Evolutionary conservation across 192 early-diverging fungal genomes (phyloP).

Genomic region (Dimargaris verticillata): DNA sequence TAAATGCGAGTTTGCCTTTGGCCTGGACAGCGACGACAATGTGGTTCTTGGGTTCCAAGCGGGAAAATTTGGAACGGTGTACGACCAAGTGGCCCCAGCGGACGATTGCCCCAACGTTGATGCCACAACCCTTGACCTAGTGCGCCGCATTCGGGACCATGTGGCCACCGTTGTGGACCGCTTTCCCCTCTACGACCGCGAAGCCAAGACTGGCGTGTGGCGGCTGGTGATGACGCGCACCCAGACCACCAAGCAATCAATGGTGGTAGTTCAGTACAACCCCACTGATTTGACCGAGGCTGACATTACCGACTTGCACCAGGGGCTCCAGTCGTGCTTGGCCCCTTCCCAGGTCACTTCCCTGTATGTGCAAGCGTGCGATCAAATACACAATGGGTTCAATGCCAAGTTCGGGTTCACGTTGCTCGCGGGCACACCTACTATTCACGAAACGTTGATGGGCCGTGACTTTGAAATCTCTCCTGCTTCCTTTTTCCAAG

Average conservation of each 20-base stretch:
- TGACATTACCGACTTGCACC: slow-evolving; percentile 21
- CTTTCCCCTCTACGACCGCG: slow-evolving; percentile 25
- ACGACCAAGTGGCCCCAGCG: slow-evolving; percentile 32
- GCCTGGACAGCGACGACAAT: slow-evolving; percentile 34
- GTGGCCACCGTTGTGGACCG: slow-evolving; percentile 13
- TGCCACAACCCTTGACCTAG: slow-evolving; percentile 31
- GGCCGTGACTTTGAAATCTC: slow-evolving; percentile 45
- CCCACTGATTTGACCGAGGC: slow-evolving; percentile 24
- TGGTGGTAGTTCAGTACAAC: slow-evolving; percentile 47
- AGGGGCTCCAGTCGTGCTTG: slow-evolving; percentile 17
- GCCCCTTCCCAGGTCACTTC: slow-evolving; percentile 25
- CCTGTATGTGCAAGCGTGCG: slow-evolving; percentile 29
- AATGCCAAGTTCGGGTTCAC: slow-evolving; percentile 24
- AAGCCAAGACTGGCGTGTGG: slow-evolving; percentile 40
- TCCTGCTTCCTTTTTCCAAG: slow-evolving; percentile 61
- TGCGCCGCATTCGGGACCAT: slow-evolving; percentile 23
- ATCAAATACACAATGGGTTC: slow-evolving; percentile 39
- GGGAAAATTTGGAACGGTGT: slow-evolving; percentile 45
- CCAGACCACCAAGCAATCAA: slow-evolving; percentile 39
- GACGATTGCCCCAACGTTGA: slow-evolving; percentile 29
- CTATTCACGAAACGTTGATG: slow-evolving; percentile 45
- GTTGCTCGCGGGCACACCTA: slow-evolving; percentile 31
- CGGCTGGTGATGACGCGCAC: slow-evolving; percentile 43
- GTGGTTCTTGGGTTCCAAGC: slow-evolving; percentile 44
- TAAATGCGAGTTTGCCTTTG: slow-evolving; percentile 67